Evolutionary conservation across 1,284 basidiomycete species (phyloP).

Genomic region (Ustilago hordei): DNA sequence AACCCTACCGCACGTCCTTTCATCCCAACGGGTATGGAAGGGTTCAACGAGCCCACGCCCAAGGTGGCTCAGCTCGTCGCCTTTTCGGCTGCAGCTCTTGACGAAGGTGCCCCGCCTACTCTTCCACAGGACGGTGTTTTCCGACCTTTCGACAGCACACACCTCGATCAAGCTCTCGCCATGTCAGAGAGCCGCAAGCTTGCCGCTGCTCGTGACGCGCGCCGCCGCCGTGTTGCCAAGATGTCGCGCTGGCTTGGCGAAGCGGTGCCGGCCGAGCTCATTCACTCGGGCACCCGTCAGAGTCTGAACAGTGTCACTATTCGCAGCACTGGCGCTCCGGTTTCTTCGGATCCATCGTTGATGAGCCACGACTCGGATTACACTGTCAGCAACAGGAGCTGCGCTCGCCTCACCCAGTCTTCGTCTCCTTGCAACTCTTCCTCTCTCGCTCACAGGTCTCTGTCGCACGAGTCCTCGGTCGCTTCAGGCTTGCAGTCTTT

Average conservation of each 20-base stretch:
- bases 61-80: slow-evolving; percentile 40
- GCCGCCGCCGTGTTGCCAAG: slow-evolving; percentile 54
- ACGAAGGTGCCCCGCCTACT: slow-evolving; percentile 43
- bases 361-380: slow-evolving; percentile 17
- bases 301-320: slow-evolving; percentile 25
- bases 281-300: slow-evolving; percentile 15
- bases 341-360: slow-evolving; percentile 9
- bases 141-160: slow-evolving; percentile 19
- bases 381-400: slow-evolving; percentile 10
- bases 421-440: slow-evolving; percentile 5
- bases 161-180: slow-evolving; percentile 28
- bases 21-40: slow-evolving; percentile 26
- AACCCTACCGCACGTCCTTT: slow-evolving; percentile 12
- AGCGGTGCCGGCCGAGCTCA: slow-evolving; percentile 47
- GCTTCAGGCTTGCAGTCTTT: slow-evolving; percentile 35
- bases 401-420: background rate
- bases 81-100: slow-evolving; percentile 36
- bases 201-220: slow-evolving; percentile 46
- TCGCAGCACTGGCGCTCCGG: slow-evolving; percentile 12
- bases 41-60: slow-evolving; percentile 37
- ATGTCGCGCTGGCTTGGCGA: slow-evolving; percentile 62
- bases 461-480: slow-evolving; percentile 23
- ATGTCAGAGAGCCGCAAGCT: slow-evolving; percentile 34
- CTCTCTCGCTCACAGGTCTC: slow-evolving; percentile 17
- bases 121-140: slow-evolving; percentile 37